Percentiles rank a stretch among this genome's conserved stretches.
Conservation (phyloP, 2,329 filamentous ascomycete genomes). For the Alternaria novae-zelandiae region DNA sequence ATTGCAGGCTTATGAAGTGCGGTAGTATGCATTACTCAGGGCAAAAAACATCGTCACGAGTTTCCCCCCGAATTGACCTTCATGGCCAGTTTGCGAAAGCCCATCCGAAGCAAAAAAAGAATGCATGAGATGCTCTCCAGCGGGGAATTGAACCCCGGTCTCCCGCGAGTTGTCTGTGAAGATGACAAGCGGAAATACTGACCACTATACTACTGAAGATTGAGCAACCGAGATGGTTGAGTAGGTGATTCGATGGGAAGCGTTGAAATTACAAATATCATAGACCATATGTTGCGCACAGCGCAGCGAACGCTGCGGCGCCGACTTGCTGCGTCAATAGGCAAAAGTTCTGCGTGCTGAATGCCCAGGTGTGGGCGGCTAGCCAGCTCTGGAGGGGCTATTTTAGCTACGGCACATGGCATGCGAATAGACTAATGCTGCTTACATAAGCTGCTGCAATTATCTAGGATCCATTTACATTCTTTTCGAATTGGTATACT, state of each 20-base stretch:
- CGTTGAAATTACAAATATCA: not conserved
- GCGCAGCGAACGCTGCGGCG: not conserved
- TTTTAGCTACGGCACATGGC: not conserved
- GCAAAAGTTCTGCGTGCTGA: not conserved
- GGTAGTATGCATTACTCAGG: not conserved
- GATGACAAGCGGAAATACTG: conserved; percentile 3
- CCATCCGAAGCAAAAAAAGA: not conserved
- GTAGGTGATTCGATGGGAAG: not conserved
- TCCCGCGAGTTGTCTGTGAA: not conserved
- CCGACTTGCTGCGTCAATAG: not conserved
- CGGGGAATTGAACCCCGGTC: not conserved
- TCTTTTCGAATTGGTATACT: not conserved
- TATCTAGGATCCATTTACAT: not conserved
- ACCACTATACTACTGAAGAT: conserved; percentile 4
- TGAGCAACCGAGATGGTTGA: not conserved
- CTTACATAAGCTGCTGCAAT: not conserved
- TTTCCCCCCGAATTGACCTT: not conserved
- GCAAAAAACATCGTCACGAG: not conserved
- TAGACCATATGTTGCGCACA: not conserved
- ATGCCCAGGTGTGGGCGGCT: not conserved
- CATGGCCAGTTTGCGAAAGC: not conserved
- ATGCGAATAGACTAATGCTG: not conserved
- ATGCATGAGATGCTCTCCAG: not conserved
- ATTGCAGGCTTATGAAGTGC: not conserved
- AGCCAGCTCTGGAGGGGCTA: not conserved